phyloP scores from a whole-genome alignment of 805 yeast species.

The Suhomyces sp. region DNA sequence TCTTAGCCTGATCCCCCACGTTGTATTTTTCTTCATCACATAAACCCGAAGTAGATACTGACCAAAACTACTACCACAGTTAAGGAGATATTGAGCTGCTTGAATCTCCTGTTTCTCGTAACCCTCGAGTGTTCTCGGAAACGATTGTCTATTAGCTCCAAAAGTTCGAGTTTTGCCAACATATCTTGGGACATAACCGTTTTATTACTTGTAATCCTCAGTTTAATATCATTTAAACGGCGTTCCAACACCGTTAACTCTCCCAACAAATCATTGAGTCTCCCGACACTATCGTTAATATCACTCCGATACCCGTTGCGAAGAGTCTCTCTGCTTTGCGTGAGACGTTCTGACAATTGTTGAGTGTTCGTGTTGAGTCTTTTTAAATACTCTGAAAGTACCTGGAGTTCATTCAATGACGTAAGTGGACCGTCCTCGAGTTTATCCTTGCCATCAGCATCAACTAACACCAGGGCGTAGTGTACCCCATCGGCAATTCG shows the following conservation, averaged over 20 bases:
- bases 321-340: constrained; percentile 16
- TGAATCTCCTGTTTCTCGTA: constrained; percentile 27
- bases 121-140: constrained; percentile 27
- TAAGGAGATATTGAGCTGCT: constrained; percentile 24
- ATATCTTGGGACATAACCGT: constrained; percentile 25
- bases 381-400: constrained; percentile 19
- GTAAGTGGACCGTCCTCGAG: constrained; percentile 1
- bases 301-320: constrained; percentile 22
- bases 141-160: constrained; percentile 31
- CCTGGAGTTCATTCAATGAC: constrained; percentile 13
- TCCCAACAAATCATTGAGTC: constrained; percentile 27
- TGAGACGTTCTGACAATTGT: constrained; percentile 19
- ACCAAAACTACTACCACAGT: constrained; percentile 17
- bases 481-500: constrained; percentile 3
- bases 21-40: too few relatives aligned
- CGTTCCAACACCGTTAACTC: constrained; percentile 25
- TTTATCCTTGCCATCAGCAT: not conserved
- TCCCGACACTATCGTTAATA: constrained; percentile 26
- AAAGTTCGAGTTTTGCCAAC: constrained; percentile 26
- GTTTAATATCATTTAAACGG: constrained; percentile 25
- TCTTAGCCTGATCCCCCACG: too few relatives aligned
- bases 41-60: constrained; percentile 14
- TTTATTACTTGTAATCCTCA: constrained; percentile 25
- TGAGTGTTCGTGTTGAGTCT: constrained; percentile 18
- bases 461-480: constrained; percentile 1